Evolutionary conservation across 192 early-diverging fungal genomes (phyloP).

Genomic region (Linnemannia elongata): DNA sequence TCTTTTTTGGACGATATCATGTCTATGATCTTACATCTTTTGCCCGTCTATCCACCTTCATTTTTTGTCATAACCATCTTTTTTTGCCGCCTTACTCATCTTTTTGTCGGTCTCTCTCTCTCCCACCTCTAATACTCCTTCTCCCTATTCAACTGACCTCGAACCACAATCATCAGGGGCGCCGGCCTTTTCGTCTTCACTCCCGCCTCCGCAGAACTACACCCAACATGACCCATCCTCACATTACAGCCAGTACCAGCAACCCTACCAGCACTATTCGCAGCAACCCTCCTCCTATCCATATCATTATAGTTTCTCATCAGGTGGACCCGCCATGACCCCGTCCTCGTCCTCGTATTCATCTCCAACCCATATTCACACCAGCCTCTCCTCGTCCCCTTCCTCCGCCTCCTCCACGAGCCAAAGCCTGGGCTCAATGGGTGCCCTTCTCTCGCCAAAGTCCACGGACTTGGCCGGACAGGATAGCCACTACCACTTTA

Average conservation of each 20-base stretch:
- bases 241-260: constrained; percentile 33
- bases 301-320: constrained; percentile 27
- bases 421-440: constrained; percentile 40
- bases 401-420: constrained; percentile 32
- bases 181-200: constrained; percentile 23
- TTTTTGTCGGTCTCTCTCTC: background rate
- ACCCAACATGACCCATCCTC: constrained; percentile 40
- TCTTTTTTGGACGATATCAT: background rate
- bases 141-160: background rate
- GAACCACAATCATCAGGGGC: background rate
- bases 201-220: constrained; percentile 33
- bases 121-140: background rate
- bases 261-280: constrained; percentile 32
- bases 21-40: constrained; percentile 4
- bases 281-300: constrained; percentile 16
- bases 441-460: constrained; percentile 38
- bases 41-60: background rate
- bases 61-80: background rate
- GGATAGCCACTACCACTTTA: constrained; percentile 11
- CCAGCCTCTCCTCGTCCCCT: constrained; percentile 36
- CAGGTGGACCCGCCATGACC: constrained; percentile 27
- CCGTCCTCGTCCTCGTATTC: constrained; percentile 36
- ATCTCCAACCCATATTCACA: constrained; percentile 34
- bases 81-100: constrained; percentile 7
- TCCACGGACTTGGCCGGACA: constrained; percentile 24